These are phyloP conservation scores for Tulasnella sp. DNA, from an alignment of 768 basidiomycete species.

Conservation along the genomic window DNA sequence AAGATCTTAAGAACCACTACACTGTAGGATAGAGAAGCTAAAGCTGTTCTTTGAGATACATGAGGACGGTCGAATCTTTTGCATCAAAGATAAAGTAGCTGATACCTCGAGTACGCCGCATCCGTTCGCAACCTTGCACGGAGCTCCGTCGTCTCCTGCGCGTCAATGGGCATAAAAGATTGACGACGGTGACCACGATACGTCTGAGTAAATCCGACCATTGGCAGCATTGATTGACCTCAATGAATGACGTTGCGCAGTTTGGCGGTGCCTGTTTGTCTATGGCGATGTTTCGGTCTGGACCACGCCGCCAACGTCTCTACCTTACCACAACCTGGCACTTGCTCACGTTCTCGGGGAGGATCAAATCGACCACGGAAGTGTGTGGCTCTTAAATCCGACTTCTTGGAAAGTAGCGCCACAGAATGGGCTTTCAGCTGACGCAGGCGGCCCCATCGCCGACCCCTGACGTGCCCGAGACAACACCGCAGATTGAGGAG, in stretches of 20 bases:
- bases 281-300: neutral
- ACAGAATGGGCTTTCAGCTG: constrained; percentile 1
- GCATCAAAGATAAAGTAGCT: too few species aligned
- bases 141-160: constrained; percentile 43
- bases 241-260: too few species aligned
- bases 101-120: constrained; percentile 61
- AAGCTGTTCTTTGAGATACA: constrained; percentile 42
- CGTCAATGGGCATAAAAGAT: constrained; percentile 28
- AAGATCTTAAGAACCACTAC: constrained; percentile 71
- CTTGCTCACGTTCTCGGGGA: too few species aligned
- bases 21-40: constrained; percentile 62
- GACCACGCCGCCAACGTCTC: neutral
- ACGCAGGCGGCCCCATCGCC: neutral
- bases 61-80: too few species aligned
- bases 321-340: too few species aligned
- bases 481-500: constrained; percentile 17
- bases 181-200: constrained; percentile 27
- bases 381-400: too few species aligned
- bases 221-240: constrained; percentile 40
- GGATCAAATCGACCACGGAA: too few species aligned
- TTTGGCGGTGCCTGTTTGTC: constrained; percentile 31
- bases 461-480: neutral
- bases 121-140: constrained; percentile 72
- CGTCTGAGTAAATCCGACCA: neutral
- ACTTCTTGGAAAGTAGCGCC: neutral